A percentile compares a stretch with the other conserved stretches of the same genome.
Conservation (phyloP, 768 basidiomycete genomes). For the Vishniacozyma victoriae region DNA sequence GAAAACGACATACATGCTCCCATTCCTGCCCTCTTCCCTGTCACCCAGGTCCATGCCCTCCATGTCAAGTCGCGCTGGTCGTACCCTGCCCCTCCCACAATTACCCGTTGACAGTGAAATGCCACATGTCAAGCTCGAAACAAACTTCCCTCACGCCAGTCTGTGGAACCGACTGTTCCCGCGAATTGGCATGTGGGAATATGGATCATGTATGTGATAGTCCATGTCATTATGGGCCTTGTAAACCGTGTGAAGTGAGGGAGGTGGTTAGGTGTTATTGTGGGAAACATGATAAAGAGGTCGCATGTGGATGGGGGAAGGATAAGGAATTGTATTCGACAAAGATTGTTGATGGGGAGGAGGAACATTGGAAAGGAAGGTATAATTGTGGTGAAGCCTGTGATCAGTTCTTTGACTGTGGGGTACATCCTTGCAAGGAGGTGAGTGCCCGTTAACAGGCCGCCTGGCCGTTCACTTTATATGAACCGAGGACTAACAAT, state of each 20-base stretch:
- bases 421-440: constrained; percentile 64
- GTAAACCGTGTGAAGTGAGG: constrained; percentile 58
- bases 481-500: neutral
- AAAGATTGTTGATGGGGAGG: constrained; percentile 49
- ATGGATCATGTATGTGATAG: constrained; percentile 58
- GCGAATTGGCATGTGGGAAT: constrained; percentile 54
- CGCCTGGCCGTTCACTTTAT: neutral
- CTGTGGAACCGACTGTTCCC: constrained; percentile 52
- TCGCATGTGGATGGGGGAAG: constrained; percentile 57
- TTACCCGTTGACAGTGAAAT: constrained; percentile 52
- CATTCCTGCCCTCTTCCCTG: constrained; percentile 80
- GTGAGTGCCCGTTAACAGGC: constrained; percentile 19
- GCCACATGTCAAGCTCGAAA: constrained; percentile 30
- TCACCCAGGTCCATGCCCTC: constrained; percentile 95
- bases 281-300: constrained; percentile 58
- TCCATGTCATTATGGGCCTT: constrained; percentile 73
- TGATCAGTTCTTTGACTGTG: constrained; percentile 68
- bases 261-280: constrained; percentile 71
- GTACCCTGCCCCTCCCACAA: constrained; percentile 73
- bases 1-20: constrained; percentile 53
- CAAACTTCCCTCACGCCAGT: constrained; percentile 34
- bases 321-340: constrained; percentile 39
- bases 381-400: constrained; percentile 62
- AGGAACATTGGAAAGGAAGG: constrained; percentile 61
- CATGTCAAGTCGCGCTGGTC: constrained; percentile 73